phyloP scores from a whole-genome alignment of 2,329 filamentous ascomycete species.

The Aureobasidium sp. region DNA sequence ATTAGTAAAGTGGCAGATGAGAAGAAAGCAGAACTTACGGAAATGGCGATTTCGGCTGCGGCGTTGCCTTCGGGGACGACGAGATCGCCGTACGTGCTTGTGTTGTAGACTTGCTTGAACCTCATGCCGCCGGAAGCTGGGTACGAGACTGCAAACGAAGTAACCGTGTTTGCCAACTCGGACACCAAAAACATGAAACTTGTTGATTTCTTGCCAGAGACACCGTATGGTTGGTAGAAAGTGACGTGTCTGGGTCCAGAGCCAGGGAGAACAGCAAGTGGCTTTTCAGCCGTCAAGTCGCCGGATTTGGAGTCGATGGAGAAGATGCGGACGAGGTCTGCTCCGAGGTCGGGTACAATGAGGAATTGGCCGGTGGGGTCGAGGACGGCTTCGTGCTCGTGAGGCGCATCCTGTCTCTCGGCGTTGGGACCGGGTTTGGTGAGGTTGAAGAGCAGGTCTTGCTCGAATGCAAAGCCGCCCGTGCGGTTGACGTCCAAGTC shows the following conservation, averaged over 20 bases:
- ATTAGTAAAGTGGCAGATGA: not conserved
- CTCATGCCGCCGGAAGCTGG: conserved; percentile 33
- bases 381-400: conserved; percentile 28
- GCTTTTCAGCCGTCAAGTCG: conserved; percentile 19
- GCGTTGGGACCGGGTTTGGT: conserved; percentile 22
- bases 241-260: conserved; percentile 29
- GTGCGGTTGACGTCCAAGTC: conserved; percentile 42
- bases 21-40: conserved; percentile 16
- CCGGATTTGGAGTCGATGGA: conserved; percentile 20
- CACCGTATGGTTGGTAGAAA: conserved; percentile 27
- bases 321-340: conserved; percentile 30
- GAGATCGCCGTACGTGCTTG: conserved; percentile 40
- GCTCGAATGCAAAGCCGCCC: conserved; percentile 34
- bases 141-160: conserved; percentile 41
- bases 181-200: conserved; percentile 35
- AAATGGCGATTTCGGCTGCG: conserved; percentile 46
- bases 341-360: conserved; percentile 30
- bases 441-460: conserved; percentile 24
- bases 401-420: conserved; percentile 27
- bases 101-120: conserved; percentile 38
- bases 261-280: conserved; percentile 23
- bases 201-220: conserved; percentile 18
- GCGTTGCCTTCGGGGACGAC: conserved; percentile 40
- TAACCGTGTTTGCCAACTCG: conserved; percentile 43
- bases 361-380: conserved; percentile 32